Conservation (phyloP, 148 eudicot genomes). For the Vaccinium darrowii region DNA sequence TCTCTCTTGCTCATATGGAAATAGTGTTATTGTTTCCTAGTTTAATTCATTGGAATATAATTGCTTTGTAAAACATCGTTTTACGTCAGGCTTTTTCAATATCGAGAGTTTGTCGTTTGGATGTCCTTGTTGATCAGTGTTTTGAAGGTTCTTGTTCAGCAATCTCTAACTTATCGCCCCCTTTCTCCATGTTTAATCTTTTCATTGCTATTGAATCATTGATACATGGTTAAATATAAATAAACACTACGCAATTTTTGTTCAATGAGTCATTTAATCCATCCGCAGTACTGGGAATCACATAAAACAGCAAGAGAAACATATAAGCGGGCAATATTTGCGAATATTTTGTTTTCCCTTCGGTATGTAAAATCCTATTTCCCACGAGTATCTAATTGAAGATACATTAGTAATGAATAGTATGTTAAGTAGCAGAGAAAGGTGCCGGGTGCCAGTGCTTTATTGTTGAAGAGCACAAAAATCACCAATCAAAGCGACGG, state of each 20-base stretch:
- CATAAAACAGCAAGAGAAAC: background rate
- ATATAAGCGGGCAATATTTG: background rate
- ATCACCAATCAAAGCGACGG: background rate
- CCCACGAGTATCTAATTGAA: background rate
- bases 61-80: background rate
- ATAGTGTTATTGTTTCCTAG: background rate
- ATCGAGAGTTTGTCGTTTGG: background rate
- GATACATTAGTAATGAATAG: background rate
- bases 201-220: no score
- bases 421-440: conserved; percentile 1
- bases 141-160: background rate
- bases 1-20: background rate
- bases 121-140: conserved; percentile 8
- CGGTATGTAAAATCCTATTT: background rate
- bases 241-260: background rate
- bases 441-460: background rate
- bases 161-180: background rate
- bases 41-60: background rate
- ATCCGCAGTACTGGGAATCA: background rate
- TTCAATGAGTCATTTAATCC: background rate
- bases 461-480: background rate
- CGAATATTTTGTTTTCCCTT: background rate
- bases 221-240: background rate
- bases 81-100: background rate
- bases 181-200: conserved; percentile 3